Evolutionary conservation across 1,139 yeast species (phyloP).

Genomic region (Groenewaldozyma auringiensis): DNA sequence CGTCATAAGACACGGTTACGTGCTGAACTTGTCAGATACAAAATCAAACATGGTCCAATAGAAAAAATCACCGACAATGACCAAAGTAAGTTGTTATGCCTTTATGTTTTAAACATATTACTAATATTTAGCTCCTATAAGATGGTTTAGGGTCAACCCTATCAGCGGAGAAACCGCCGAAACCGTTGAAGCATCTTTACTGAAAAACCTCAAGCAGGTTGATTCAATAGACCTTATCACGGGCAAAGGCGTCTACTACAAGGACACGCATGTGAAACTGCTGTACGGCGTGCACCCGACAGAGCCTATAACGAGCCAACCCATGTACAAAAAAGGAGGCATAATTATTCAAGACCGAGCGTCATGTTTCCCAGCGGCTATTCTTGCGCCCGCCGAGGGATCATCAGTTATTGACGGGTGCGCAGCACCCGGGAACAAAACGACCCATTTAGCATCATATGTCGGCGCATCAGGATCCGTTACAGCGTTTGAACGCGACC

Average conservation of each 20-base stretch:
- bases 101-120: no score
- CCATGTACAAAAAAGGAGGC: conserved; percentile 64
- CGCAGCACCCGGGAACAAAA: conserved; percentile 98
- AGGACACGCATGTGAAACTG: conserved; percentile 64
- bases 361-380: conserved; percentile 91
- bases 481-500: conserved; percentile 83
- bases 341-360: conserved; percentile 93
- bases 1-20: conserved; percentile 70
- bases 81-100: conserved; percentile 19
- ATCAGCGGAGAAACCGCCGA: conserved; percentile 37
- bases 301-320: conserved; percentile 56
- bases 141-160: conserved; percentile 81
- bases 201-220: conserved; percentile 45
- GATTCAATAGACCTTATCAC: conserved; percentile 39
- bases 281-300: conserved; percentile 74
- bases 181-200: conserved; percentile 37
- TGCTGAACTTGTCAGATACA: conserved; percentile 74
- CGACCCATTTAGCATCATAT: conserved; percentile 81
- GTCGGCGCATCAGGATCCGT: conserved; percentile 37
- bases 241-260: conserved; percentile 39
- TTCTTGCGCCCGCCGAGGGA: conserved; percentile 51
- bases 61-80: conserved; percentile 42
- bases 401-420: conserved; percentile 74
- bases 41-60: conserved; percentile 56
- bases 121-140: conserved; percentile 49